These are phyloP conservation scores for Penicillium malachiteum DNA, from an alignment of 495 filamentous ascomycete species.

Conservation along the genomic window DNA sequence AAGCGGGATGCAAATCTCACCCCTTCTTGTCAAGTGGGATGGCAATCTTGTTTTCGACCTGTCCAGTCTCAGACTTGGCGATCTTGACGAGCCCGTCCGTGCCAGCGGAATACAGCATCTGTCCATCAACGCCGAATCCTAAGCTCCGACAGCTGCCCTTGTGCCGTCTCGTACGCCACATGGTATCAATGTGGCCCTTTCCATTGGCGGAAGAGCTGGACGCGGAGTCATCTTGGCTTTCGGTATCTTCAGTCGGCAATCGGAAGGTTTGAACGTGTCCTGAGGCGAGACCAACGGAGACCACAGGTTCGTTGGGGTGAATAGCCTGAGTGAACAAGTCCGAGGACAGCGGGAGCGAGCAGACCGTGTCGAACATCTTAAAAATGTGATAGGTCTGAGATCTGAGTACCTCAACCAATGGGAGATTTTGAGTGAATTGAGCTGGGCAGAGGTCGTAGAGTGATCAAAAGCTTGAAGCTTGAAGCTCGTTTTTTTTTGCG, in stretches of 20 bases:
- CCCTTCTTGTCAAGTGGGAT: constrained; percentile 44
- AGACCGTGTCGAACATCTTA: constrained; percentile 78
- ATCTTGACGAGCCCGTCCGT: constrained; percentile 89
- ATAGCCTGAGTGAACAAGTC: constrained; percentile 89
- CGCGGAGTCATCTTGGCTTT: constrained; percentile 49
- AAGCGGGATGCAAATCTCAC: constrained; percentile 25
- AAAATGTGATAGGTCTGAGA: constrained; percentile 56
- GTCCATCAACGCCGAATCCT: constrained; percentile 73
- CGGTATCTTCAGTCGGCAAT: constrained; percentile 58
- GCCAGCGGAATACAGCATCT: constrained; percentile 79
- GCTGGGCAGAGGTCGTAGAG: background rate
- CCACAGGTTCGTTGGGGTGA: constrained; percentile 77
- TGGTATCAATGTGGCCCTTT: constrained; percentile 72
- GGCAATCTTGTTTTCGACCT: constrained; percentile 71
- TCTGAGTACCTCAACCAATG: background rate
- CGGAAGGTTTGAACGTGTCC: constrained; percentile 88
- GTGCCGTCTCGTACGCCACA: constrained; percentile 85
- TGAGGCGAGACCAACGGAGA: constrained; percentile 79
- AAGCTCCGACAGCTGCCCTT: constrained; percentile 87
- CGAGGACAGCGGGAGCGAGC: constrained; percentile 79
- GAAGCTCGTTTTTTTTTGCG: constrained; percentile 7
- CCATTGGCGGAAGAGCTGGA: constrained; percentile 53
- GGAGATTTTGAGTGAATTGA: background rate
- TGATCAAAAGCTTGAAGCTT: background rate
- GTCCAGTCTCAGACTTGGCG: constrained; percentile 74